These are phyloP conservation scores for Chloranthus sessilifolius DNA, from an alignment of 164 flowering plant species.

Conservation along the genomic window DNA sequence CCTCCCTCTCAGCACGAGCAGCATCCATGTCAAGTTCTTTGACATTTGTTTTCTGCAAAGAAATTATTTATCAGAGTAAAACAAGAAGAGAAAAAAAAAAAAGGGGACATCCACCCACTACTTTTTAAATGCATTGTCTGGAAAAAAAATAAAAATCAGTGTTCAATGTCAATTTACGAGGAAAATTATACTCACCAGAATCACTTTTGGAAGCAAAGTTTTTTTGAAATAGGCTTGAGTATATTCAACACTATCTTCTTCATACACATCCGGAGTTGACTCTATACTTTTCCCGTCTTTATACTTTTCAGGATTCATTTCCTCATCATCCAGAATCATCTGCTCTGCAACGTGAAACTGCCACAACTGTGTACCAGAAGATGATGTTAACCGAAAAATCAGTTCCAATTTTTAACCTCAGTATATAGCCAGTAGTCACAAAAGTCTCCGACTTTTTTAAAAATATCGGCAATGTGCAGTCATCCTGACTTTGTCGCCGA, in stretches of 20 bases:
- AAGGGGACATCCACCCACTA: neutral
- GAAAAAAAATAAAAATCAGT: neutral
- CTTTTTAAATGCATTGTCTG: slow-evolving; percentile 1
- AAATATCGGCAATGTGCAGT: no score
- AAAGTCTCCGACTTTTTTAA: no score
- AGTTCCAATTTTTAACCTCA: slow-evolving; percentile 1
- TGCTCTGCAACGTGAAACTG: slow-evolving; percentile 93
- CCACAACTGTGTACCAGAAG: slow-evolving; percentile 69
- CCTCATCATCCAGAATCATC: slow-evolving; percentile 85
- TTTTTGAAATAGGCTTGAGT: slow-evolving; percentile 59
- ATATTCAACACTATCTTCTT: slow-evolving; percentile 53
- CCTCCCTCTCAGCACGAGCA: slow-evolving; percentile 93
- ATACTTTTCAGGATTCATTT: slow-evolving; percentile 81
- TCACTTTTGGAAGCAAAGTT: slow-evolving; percentile 50
- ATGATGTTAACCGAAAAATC: slow-evolving; percentile 1
- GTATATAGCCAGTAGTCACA: neutral
- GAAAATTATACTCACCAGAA: slow-evolving; percentile 45
- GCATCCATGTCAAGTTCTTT: slow-evolving; percentile 89
- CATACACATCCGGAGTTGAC: slow-evolving; percentile 54
- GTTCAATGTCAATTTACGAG: neutral
- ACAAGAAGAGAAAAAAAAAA: no score
- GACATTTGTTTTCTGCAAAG: slow-evolving; percentile 69
- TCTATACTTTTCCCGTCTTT: slow-evolving; percentile 53
- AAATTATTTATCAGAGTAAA: slow-evolving; percentile 5
- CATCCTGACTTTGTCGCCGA: no score